phyloP scores from a whole-genome alignment of 2,329 filamentous ascomycete genomes.

The Penicillium occitanis region DNA sequence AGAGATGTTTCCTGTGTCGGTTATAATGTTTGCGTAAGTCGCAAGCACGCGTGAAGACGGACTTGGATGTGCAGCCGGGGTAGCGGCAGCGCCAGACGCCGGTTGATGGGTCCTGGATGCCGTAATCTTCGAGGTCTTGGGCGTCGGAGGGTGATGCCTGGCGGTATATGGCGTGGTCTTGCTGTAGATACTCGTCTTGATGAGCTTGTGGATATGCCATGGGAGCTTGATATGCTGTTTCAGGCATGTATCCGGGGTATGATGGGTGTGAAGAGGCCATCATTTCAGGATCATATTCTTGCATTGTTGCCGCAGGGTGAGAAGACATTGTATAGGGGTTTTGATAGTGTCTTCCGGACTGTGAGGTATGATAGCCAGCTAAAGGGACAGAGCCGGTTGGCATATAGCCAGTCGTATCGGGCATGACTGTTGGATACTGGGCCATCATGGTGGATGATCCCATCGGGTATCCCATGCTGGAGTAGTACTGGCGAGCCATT shows the following conservation, averaged over 20 bases:
- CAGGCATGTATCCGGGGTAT: conserved; percentile 7
- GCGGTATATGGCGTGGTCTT: background rate
- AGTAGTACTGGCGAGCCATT: conserved; percentile 4
- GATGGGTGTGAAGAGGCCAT: background rate
- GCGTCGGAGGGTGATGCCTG: conserved; percentile 5
- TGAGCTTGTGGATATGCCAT: background rate
- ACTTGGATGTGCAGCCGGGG: conserved; percentile 59
- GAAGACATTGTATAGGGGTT: conserved; percentile 7
- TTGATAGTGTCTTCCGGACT: background rate
- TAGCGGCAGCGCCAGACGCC: conserved; percentile 59
- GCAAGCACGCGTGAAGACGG: conserved; percentile 59
- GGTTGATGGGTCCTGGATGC: conserved; percentile 29
- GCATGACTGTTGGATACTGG: background rate
- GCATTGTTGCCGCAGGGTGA: background rate
- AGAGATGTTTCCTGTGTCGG: conserved; percentile 61
- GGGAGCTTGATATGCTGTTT: background rate
- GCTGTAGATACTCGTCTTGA: background rate
- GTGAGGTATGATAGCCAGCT: background rate
- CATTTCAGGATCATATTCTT: background rate
- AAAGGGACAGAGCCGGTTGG: background rate
- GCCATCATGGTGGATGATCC: background rate
- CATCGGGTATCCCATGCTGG: conserved; percentile 4
- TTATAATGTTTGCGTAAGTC: conserved; percentile 65
- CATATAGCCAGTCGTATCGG: background rate
- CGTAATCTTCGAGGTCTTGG: conserved; percentile 32